These are phyloP conservation scores for Pseudocercospora cruenta DNA, from an alignment of 2,329 filamentous ascomycete species.

Conservation along the genomic window DNA sequence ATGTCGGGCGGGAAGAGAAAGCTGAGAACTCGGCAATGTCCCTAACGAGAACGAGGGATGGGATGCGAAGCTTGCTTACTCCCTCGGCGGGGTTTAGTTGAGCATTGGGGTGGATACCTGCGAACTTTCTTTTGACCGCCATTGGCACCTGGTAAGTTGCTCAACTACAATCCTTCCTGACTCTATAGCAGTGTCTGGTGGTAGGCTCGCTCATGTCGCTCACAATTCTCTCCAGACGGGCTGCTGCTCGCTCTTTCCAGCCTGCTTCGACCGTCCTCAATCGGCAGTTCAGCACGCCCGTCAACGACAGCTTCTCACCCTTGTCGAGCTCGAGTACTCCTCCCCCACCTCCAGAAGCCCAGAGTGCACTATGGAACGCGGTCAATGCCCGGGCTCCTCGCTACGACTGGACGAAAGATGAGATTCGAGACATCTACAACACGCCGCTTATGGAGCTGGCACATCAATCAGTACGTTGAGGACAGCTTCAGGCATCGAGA, in stretches of 20 bases:
- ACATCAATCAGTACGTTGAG: constrained; percentile 36
- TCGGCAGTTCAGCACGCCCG: constrained; percentile 40
- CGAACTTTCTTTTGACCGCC: constrained; percentile 6
- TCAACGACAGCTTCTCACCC: constrained; percentile 40
- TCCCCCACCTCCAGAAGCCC: constrained; percentile 31
- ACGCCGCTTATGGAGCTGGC: constrained; percentile 75
- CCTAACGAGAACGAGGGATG: background rate
- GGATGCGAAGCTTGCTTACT: background rate
- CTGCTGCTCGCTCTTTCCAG: constrained; percentile 27
- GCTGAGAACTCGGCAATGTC: background rate
- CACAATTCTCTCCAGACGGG: constrained; percentile 30
- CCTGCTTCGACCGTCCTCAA: constrained; percentile 13
- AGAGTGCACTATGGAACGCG: constrained; percentile 52
- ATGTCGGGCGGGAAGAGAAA: background rate
- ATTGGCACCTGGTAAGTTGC: background rate
- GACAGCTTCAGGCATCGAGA: background rate
- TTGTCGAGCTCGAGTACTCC: constrained; percentile 27
- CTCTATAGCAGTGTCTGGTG: background rate
- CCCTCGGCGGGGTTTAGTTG: background rate
- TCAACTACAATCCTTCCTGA: background rate
- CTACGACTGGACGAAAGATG: constrained; percentile 78
- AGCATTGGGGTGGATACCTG: background rate
- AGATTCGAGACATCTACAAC: constrained; percentile 81
- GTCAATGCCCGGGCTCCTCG: constrained; percentile 64
- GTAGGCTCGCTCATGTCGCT: constrained; percentile 29